phyloP scores from a whole-genome alignment of 495 filamentous ascomycete genomes.

The Penicillium bialowiezense region DNA sequence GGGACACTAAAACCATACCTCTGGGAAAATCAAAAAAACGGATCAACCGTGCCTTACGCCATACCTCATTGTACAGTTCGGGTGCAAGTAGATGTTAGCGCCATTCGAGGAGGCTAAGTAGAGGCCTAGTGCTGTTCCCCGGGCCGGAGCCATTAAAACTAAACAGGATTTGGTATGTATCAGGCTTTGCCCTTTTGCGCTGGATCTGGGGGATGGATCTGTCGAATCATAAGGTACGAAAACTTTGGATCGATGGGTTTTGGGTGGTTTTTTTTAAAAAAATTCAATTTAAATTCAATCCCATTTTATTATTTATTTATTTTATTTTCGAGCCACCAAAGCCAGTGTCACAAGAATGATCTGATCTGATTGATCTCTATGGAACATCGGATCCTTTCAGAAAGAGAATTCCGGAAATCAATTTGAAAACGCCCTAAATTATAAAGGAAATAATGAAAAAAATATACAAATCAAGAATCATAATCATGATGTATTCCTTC shows the following conservation, averaged over 20 bases:
- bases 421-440: slow-evolving; percentile 1
- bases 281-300: too few species aligned
- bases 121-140: slow-evolving; percentile 36
- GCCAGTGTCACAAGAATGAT: slow-evolving; percentile 8
- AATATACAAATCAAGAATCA: neutral
- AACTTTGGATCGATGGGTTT: neutral
- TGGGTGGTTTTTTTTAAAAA: neutral
- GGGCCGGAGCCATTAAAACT: slow-evolving; percentile 29
- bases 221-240: slow-evolving; percentile 15
- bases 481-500: slow-evolving; percentile 2
- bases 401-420: neutral
- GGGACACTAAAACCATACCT: slow-evolving; percentile 40
- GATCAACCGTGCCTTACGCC: slow-evolving; percentile 39
- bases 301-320: too few species aligned
- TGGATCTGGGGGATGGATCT: slow-evolving; percentile 17
- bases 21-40: slow-evolving; percentile 26
- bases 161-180: slow-evolving; percentile 15
- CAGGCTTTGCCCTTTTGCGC: slow-evolving; percentile 8
- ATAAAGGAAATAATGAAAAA: neutral
- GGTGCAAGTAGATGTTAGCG: slow-evolving; percentile 26
- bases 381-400: too few species aligned
- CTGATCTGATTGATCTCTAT: slow-evolving; percentile 17
- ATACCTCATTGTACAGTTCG: slow-evolving; percentile 7
- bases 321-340: too few species aligned
- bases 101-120: slow-evolving; percentile 24